Evolutionary conservation across 148 eudicot genomes (phyloP).

Genomic region (Fagopyrum esculentum): DNA sequence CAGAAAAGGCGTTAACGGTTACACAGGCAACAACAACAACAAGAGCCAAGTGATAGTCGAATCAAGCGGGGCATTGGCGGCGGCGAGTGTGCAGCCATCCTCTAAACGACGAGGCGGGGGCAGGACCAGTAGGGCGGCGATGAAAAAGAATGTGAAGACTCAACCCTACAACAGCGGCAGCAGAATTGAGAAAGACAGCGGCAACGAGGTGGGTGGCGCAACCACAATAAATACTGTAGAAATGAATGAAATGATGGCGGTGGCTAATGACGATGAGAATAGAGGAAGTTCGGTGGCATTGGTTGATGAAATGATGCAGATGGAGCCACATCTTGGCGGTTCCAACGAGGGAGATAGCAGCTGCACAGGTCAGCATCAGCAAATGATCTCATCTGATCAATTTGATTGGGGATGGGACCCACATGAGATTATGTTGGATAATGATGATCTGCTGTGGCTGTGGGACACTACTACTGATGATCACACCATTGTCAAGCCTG

Average conservation of each 20-base stretch:
- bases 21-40: neutral
- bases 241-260: neutral
- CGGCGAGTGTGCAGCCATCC: neutral
- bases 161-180: neutral
- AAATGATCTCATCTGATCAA: constrained; percentile 9
- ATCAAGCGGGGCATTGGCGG: neutral
- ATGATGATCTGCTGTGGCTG: constrained; percentile 12
- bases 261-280: constrained; percentile 13
- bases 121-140: constrained; percentile 33
- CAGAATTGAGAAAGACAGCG: neutral
- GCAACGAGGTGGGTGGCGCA: neutral
- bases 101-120: constrained; percentile 40
- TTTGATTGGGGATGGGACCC: constrained; percentile 32
- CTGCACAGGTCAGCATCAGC: constrained; percentile 14
- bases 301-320: neutral
- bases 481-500: constrained; percentile 6
- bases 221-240: neutral
- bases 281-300: neutral
- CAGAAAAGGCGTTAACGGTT: constrained; percentile 13
- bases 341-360: constrained; percentile 9
- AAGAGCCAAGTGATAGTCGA: neutral
- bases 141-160: constrained; percentile 33
- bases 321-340: neutral
- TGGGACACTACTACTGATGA: constrained; percentile 29
- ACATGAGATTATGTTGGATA: neutral